Percentiles rank a stretch among this genome's conserved stretches.
Conservation (phyloP, 2,329 filamentous ascomycete species). For the Seiridium unicorne region DNA sequence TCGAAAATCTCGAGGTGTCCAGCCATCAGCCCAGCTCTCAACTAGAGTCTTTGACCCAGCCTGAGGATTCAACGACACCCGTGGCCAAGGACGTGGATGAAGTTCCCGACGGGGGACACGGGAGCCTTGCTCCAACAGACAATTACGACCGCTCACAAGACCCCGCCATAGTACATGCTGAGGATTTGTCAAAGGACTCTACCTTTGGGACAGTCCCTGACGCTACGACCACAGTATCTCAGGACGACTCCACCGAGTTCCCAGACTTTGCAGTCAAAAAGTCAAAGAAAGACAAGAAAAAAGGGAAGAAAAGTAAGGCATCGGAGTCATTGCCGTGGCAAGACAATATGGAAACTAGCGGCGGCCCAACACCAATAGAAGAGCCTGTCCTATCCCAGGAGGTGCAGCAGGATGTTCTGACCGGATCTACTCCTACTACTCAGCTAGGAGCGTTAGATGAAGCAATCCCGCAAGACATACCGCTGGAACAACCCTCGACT, state of each 20-base stretch:
- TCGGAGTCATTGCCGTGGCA: slow-evolving; percentile 6
- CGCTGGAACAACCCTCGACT: not conserved
- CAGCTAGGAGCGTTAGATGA: not conserved
- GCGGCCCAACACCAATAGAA: not conserved
- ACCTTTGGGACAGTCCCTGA: not conserved
- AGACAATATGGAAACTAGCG: not conserved
- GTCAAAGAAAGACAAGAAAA: slow-evolving; percentile 30
- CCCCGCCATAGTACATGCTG: not conserved
- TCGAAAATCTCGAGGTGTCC: not conserved
- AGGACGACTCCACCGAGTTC: slow-evolving; percentile 10
- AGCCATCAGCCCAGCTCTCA: not conserved
- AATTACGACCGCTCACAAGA: not conserved
- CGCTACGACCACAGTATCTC: not conserved
- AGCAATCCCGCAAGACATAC: slow-evolving; percentile 12
- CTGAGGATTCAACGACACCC: not conserved
- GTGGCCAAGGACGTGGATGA: not conserved
- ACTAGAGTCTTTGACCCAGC: not conserved
- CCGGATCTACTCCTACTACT: too few species aligned
- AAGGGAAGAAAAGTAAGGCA: slow-evolving; percentile 17
- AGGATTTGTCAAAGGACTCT: not conserved
- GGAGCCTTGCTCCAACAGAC: not conserved
- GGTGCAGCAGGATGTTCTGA: not conserved
- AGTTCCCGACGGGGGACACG: too few species aligned
- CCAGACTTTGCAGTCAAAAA: slow-evolving; percentile 22
- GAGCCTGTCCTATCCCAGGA: not conserved